Conservation (phyloP, 140 eudicot species). For the Oenanthe javanica region DNA sequence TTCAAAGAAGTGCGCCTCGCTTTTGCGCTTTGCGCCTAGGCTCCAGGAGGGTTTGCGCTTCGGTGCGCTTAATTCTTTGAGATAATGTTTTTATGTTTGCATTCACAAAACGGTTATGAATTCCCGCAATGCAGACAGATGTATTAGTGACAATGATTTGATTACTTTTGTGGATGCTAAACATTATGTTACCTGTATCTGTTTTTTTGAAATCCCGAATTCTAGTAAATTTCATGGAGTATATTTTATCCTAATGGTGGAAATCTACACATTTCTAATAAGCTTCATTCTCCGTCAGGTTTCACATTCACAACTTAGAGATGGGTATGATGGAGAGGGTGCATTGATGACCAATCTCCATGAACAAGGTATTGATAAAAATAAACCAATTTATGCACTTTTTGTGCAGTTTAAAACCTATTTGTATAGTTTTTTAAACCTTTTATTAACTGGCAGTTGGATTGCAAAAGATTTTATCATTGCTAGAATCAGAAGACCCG, state of each 20-base stretch:
- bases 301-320: constrained; percentile 45
- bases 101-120: neutral
- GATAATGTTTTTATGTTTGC: constrained; percentile 1
- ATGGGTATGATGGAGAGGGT: constrained; percentile 62
- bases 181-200: neutral
- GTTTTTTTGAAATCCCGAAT: neutral
- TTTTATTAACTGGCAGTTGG: constrained; percentile 53
- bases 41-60: too few species aligned
- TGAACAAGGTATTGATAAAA: constrained; percentile 64
- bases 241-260: constrained; percentile 20
- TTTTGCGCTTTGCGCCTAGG: too few species aligned
- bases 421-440: neutral
- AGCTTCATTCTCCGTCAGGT: constrained; percentile 32
- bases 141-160: neutral
- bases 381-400: neutral
- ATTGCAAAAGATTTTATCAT: constrained; percentile 86
- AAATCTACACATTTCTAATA: constrained; percentile 17
- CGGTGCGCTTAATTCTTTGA: too few species aligned
- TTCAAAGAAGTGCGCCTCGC: too few species aligned
- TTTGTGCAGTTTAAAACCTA: constrained; percentile 5
- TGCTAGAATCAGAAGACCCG: constrained; percentile 90
- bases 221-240: constrained; percentile 15
- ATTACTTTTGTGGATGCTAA: neutral
- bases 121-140: neutral
- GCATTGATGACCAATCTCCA: constrained; percentile 73